Evolutionary conservation across 257 asterid genomes (phyloP).

Genomic region (Sherardia arvensis): DNA sequence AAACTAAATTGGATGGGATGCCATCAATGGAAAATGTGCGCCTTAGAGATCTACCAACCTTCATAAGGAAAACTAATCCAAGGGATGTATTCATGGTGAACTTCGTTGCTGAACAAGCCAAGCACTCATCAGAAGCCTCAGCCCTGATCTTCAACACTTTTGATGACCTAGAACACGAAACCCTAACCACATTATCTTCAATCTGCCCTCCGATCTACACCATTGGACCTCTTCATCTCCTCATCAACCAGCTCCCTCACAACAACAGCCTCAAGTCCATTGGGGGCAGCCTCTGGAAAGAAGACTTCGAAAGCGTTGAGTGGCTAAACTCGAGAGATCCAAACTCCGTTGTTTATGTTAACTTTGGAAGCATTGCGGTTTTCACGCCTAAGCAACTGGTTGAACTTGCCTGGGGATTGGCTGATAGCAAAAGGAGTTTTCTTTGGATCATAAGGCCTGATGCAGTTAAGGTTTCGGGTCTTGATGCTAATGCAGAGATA

Average conservation of each 20-base stretch:
- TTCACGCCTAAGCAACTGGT: conserved; percentile 14
- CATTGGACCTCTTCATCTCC: conserved; percentile 31
- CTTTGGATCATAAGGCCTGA: conserved; percentile 35
- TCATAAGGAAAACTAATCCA: conserved; percentile 18
- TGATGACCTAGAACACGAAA: conserved; percentile 23
- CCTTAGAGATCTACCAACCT: conserved; percentile 21
- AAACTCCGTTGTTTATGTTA: conserved; percentile 33
- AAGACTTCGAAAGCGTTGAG: conserved; percentile 25
- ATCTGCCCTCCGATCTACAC: conserved; percentile 35
- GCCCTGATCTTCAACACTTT: conserved; percentile 35
- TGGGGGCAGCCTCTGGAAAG: conserved; percentile 25
- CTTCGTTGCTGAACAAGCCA: conserved; percentile 19
- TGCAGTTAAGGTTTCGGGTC: conserved; percentile 11
- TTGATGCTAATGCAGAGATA: background rate
- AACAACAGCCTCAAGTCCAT: conserved; percentile 9
- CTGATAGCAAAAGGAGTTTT: conserved; percentile 21
- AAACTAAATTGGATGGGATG: conserved; percentile 19
- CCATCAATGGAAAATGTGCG: conserved; percentile 27
- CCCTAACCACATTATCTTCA: conserved; percentile 13
- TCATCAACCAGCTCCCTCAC: conserved; percentile 15
- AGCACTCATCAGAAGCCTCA: conserved; percentile 25
- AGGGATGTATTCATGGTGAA: conserved; percentile 18
- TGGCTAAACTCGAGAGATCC: conserved; percentile 27
- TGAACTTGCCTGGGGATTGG: conserved; percentile 40
- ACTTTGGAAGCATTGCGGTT: conserved; percentile 34